A percentile compares a stretch with the other conserved stretches of the same genome.
Conservation (phyloP, 768 basidiomycete species). For the Serpula lacrymans region DNA sequence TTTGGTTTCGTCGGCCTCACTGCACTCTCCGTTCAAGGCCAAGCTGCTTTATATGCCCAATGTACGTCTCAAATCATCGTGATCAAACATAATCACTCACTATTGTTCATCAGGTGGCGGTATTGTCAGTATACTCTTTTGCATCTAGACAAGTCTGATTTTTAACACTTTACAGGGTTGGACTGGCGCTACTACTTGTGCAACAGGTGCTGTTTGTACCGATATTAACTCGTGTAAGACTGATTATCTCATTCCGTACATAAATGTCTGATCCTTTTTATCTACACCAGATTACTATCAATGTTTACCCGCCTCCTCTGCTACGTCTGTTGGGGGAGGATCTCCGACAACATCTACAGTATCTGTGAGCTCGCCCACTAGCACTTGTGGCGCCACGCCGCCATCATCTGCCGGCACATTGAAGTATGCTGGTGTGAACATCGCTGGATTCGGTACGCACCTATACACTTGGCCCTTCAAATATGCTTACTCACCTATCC, state of each 20-base stretch:
- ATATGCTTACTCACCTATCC: neutral
- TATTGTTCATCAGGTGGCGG: constrained; percentile 1
- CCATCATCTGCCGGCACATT: constrained; percentile 15
- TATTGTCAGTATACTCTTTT: too few relatives aligned
- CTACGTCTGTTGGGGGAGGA: too few relatives aligned
- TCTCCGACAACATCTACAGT: constrained; percentile 10
- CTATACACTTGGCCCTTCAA: too few relatives aligned
- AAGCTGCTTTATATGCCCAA: neutral
- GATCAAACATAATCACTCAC: too few relatives aligned
- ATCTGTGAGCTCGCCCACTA: constrained; percentile 12
- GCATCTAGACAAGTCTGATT: neutral
- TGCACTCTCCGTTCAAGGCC: constrained; percentile 1
- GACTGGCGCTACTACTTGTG: constrained; percentile 7
- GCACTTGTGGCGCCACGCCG: neutral
- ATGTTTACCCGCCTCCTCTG: constrained; percentile 28
- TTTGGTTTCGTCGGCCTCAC: neutral
- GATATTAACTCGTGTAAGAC: constrained; percentile 1
- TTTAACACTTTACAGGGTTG: constrained; percentile 3
- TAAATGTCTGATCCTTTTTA: too few relatives aligned
- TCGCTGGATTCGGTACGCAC: constrained; percentile 39
- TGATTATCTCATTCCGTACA: too few relatives aligned
- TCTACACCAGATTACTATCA: constrained; percentile 35
- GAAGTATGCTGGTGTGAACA: constrained; percentile 41
- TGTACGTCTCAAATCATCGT: too few relatives aligned
- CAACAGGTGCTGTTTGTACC: constrained; percentile 3